Evolutionary conservation across 306 rosid genomes (phyloP), one percentile per base, ranked within the genome.

Genomic region (Acacia crassicarpa): DNA sequence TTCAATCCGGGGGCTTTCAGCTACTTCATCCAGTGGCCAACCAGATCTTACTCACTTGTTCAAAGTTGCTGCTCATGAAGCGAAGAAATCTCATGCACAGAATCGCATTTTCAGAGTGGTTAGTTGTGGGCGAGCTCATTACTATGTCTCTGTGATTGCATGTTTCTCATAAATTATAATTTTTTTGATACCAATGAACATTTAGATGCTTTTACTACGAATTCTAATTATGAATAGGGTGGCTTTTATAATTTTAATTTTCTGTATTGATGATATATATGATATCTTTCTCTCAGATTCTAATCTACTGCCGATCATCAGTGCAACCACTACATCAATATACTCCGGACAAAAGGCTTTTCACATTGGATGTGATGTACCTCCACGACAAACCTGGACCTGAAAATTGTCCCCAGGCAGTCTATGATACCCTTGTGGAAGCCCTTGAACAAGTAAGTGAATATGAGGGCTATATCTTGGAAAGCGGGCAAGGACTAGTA

Each of bases 311-410:
- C 83, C 89, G 99, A 88, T 93, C 99, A 80, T 78, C 94, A 0
- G 54, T 81, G 51, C 87, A 78, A 5, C 99, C 98, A 1, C 90
- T 86, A 35, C 92, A 95, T 81, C 95, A 93, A 59, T 95, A 94
- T 94, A 90, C 96, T 2, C 81, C 84, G 76, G 92, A 88, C 84
- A 95, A 90, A 86, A 95, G 89, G 86, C 71, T 84, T 45, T 95
- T 92, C 88, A 93, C 97, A 40, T 80, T 95, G 74, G 99, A 95
- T 90, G 98, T 95, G 51, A 79, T 93, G 78, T 95, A 95, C 88
- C 97, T 95, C 81, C 99, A 93, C 38, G 99, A 92, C 87, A 95
- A 95, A 86, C 99, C 99, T 35, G 92, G 93, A 67, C 98, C 96
- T 1, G 97, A 95, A 45, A 95, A 95, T 87, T 93, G 98, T 82